Base-by-base conservation (phyloP, 2,329 filamentous ascomycete genomes). In the Clonostachys byssicola region DNA sequence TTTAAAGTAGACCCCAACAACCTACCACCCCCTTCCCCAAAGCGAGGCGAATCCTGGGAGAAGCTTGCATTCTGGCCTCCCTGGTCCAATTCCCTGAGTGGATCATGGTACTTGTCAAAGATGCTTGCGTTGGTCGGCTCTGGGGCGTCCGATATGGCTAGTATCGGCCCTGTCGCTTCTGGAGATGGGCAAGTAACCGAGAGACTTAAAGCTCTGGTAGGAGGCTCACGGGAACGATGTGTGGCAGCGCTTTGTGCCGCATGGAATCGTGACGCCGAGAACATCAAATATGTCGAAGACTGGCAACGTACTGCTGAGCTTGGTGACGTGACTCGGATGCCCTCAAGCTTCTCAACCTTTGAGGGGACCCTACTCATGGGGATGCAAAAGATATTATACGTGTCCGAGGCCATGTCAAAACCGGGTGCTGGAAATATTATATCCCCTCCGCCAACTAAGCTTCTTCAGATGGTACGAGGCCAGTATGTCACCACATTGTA, bases 11-110 rank as follows among this genome's bases (percentile, higher is more conserved):
- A 96, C 59, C 75, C 82, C 0, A 86, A 80, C 59, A 91, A 88
- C 52, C 72, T 89, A 3, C 92, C 90, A 2, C 83, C 85, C 12
- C 84, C 86, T 2, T 89, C 88, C 0, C 89, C 90, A 0, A 88
- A 78, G 55, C 81, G 80, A 41, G 92, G 92, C 6, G 90, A 96
- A 56, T 72, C 85, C 0, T 97, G 91, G 90, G 94, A 97, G 60
- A 87, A 92, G 69, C 83, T 94, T 64, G 92, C 92, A 0, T 99
- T 97, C 66, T 97, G 92, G 92, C 92, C 92, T 5, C 94, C 92
- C 0, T 86, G 88, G 69, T 88, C 91, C 3, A 97, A 96, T 60
- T 92, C 92, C 0, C 72, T 97, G 20, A 95, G 91, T 49, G 92
- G 89, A n/a, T 89, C 92, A 2, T 83, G 95, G 63, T 96, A 95